Conservation (phyloP, 352 stramenopile genomes). For the Phytophthora sojae region DNA sequence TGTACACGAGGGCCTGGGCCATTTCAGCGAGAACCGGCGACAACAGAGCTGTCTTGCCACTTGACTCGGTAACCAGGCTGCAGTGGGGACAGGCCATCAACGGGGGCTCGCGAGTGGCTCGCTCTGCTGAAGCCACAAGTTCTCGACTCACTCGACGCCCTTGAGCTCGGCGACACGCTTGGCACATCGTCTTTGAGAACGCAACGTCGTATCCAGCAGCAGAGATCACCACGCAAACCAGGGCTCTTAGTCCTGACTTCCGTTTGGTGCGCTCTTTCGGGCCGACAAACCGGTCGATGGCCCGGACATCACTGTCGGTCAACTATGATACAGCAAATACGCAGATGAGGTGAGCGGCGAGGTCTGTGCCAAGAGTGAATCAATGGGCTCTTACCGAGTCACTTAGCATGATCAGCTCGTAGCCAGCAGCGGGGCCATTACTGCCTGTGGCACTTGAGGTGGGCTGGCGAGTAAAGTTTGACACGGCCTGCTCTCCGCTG, state of each 20-base stretch:
- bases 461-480: slow-evolving; percentile 50
- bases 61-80: slow-evolving; percentile 30
- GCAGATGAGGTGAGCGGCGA: slow-evolving; percentile 2
- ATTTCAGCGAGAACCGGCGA: slow-evolving; percentile 44
- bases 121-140: slow-evolving; percentile 13
- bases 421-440: slow-evolving; percentile 21
- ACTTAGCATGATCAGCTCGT: slow-evolving; percentile 68
- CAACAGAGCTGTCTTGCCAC: slow-evolving; percentile 26
- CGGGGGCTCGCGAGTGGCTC: slow-evolving; percentile 13
- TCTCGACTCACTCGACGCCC: slow-evolving; percentile 58
- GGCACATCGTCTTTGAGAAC: slow-evolving; percentile 64
- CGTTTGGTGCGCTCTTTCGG: slow-evolving; percentile 43
- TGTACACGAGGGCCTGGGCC: slow-evolving; percentile 55
- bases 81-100: slow-evolving; percentile 70
- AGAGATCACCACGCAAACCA: slow-evolving; percentile 71
- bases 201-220: slow-evolving; percentile 39
- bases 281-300: slow-evolving; percentile 61
- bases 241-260: slow-evolving; percentile 10
- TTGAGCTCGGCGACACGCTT: slow-evolving; percentile 51
- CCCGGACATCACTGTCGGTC: slow-evolving; percentile 53
- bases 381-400: slow-evolving; percentile 45
- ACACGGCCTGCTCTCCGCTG: slow-evolving; percentile 63
- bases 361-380: background rate
- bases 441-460: slow-evolving; percentile 8
- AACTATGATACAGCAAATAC: slow-evolving; percentile 37